Base-by-base conservation (phyloP, 768 basidiomycete genomes). In the Pulveroboletus frians region DNA sequence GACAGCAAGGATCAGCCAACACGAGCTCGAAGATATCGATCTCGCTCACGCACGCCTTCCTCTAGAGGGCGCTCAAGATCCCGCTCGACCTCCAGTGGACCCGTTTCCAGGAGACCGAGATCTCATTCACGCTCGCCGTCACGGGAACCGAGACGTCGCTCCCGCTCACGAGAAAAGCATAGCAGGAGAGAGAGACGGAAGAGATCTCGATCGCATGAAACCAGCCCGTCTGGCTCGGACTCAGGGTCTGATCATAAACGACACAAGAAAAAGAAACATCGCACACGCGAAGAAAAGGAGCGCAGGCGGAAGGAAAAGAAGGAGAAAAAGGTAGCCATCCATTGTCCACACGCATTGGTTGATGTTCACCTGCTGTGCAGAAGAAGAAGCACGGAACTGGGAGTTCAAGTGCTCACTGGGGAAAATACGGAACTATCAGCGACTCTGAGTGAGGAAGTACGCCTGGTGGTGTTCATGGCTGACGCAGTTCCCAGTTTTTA, bases 391-490 rank as follows among this genome's bases (percentile, higher is more conserved):
- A 71, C 17, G 76, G 71, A 29, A 69, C 71, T 23, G 77, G 55
- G 29, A 66, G 78, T 9, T 73, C 80, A 23, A 58, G 51, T 43
- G 67, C 66, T 15, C 84, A 91, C 55, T 96, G 92, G 92, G 93
- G 93, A 14, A 92, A 89, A 67, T 85, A 88, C 67, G 93, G 93
- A 3, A 77, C 89, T 47, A 92, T 96, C 49, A 77, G 77, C 27
- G 93, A 94, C 60, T 63, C 78, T 3, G 92, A 95, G 92, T 95
- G 58, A 62, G 88, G 23, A 46, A 41, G 31, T 14, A 43, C 56
- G 38, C 46, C 9, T 21, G 39, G 26, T 43, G 34, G 14, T 40
- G 42, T 38, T 36, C 45, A n/a, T 27, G 36, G 20, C 37, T 69
- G 37, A 66, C 46, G 29, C 34, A 44, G 35, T n/a, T 23, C 36